Base-by-base conservation (phyloP, 2,329 filamentous ascomycete species). In the Elsinoe fawcettii region DNA sequence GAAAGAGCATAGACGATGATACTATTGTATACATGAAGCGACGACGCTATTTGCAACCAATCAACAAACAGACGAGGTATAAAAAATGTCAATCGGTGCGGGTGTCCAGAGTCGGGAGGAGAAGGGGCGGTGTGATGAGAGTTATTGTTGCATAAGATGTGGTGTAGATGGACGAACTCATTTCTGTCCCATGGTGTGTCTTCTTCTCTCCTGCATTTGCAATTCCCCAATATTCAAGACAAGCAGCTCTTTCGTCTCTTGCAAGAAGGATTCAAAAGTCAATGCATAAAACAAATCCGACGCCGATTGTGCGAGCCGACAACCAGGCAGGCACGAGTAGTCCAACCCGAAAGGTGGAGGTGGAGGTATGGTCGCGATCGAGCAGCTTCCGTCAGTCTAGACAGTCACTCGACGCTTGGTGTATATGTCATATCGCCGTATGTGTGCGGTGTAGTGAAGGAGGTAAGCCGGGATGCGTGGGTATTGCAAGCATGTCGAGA, bases 1-100 rank as follows among this genome's bases (percentile, higher is more conserved):
- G 16, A 30, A 20, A 49, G n/a, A 49, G n/a, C 18, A 27, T 16
- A 16, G 20, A 16, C 18, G 23, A 27, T 53, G 49, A 9, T 37
- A 53, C 49, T 39, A 53, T 53, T 39, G 49, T 53, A 53, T 53
- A 53, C 49, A 53, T 53, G 32, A 36, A n/a, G n/a, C 25, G 27
- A 25, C 20, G 41, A 53, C 49, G 49, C 49, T 53, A 53, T 53
- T 34, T 39, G 49, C 30, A 20, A 53, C 22, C 41, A 46, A 46
- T 25, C 16, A 25, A 39, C 11, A 53, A 53, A 53, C 49, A 53
- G 49, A 53, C 49, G 20, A 53, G 49, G 49, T 53, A 53, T 53
- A 53, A 53, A 53, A 53, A 39, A 39, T 39, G 49, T 22, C 49
- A 53, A 53, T 39, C 11, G 16, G n/a, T 12, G 34, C 34, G 34